These are phyloP conservation scores for Pseudotulostoma volvatum DNA, from an alignment of 495 filamentous ascomycete genomes.

Conservation along the genomic window DNA sequence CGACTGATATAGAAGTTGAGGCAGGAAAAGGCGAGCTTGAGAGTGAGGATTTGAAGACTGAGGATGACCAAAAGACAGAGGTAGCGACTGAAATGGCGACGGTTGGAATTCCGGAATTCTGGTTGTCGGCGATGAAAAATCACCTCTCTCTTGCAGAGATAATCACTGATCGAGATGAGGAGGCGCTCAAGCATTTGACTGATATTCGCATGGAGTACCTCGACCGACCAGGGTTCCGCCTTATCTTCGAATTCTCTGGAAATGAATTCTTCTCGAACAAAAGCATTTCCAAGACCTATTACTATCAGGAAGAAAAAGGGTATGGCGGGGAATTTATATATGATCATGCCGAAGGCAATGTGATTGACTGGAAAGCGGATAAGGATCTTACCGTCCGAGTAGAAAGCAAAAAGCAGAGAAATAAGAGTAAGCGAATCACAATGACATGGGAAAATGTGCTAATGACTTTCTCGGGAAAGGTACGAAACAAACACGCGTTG, in stretches of 20 bases:
- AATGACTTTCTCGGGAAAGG: no score
- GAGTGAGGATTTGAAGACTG: conserved; percentile 38
- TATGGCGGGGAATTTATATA: conserved; percentile 99
- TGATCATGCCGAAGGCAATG: conserved; percentile 93
- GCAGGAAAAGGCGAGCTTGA: conserved; percentile 73
- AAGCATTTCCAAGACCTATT: conserved; percentile 94
- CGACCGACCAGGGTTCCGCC: conserved; percentile 89
- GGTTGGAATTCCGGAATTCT: conserved; percentile 91
- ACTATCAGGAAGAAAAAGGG: conserved; percentile 96
- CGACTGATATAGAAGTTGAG: conserved; percentile 68
- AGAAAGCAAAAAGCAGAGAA: conserved; percentile 98
- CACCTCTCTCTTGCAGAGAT: conserved; percentile 90
- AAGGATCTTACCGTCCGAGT: conserved; percentile 87
- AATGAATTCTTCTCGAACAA: conserved; percentile 97
- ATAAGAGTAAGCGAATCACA: conserved; percentile 65
- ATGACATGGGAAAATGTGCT: background rate
- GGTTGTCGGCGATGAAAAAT: conserved; percentile 99
- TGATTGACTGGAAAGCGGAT: conserved; percentile 90
- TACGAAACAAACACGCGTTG: conserved; percentile 96
- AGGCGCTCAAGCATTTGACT: conserved; percentile 72
- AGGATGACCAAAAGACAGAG: conserved; percentile 33
- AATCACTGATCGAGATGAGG: conserved; percentile 94
- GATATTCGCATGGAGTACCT: conserved; percentile 99
- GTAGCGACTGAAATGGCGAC: conserved; percentile 36
- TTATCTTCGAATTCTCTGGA: conserved; percentile 91